Base-by-base conservation (phyloP, 2,329 filamentous ascomycete genomes). In the Venturia effusa region DNA sequence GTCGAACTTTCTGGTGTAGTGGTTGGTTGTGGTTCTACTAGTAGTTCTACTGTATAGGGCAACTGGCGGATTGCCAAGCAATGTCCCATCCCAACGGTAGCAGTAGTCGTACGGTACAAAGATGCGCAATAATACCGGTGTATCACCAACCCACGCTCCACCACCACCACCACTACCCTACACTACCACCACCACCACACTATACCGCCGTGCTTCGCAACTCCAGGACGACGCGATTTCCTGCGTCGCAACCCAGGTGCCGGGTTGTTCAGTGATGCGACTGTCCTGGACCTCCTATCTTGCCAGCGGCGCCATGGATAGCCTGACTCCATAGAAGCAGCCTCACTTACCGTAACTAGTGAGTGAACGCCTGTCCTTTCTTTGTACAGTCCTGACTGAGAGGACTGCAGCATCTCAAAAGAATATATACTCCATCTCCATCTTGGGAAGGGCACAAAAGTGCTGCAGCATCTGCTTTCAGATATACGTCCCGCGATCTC, bases 191-290 rank as follows among this genome's bases (percentile, higher is more conserved):
- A 34, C 51, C 51, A 34, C 27, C 51, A 30, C 27, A 27, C 10
- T 4, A 15, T 10, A 57, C 24, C n/a, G 51, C 19, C 1, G 8
- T 11, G 51, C 19, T 17, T 13, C 11, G n/a, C 27, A 27, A 32
- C 8, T 32, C 34, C 27, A n/a, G 11, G 19, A 19, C 4, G 30
- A 57, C 30, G 51, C 51, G 51, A 34, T 30, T 34, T 34, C n/a
- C 30, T 22, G 15, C 51, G 34, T 57, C 30, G 5, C 51, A 22
- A 34, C 7, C 30, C 30, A n/a, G 30, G 11, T 57, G 51, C 51
- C 27, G 51, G 51, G 51, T n/a, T 57, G n/a, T 57, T 34, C 51
- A 57, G 51, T 57, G 51, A 57, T 57, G 51, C 51, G 51, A 57
- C 51, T 13, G 19, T 34, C 51, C 51, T 57, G 51, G 51, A 57